Evolutionary conservation across 169 alveolate genomes (phyloP), one percentile per base, ranked within the genome.

Genomic region (Cystoisospora suis): DNA sequence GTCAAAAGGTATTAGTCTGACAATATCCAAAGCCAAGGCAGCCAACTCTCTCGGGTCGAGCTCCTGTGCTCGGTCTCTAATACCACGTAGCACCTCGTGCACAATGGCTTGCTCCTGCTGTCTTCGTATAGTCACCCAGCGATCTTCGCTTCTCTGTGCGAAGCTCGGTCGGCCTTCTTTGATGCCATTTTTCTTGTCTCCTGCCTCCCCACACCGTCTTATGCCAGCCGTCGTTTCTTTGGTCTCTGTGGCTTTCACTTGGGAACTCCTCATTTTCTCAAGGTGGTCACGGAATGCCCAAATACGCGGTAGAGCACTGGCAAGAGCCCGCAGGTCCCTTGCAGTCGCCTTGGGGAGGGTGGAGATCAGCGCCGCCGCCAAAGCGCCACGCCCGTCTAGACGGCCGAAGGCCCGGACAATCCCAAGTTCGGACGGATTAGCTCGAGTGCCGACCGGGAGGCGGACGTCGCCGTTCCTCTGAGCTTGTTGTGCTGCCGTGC

Each of bases 251-350:
- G n/a, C n/a, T n/a, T n/a, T n/a, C n/a, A n/a, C n/a, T n/a, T n/a
- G n/a, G n/a, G n/a, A n/a, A n/a, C n/a, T n/a, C n/a, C n/a, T n/a
- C n/a, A n/a, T n/a, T n/a, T n/a, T n/a, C n/a, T n/a, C n/a, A 44
- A 65, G 77, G 42, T n/a, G 77, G 40, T 65, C 77, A 32, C 77
- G 77, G 40, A 65, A 65, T 36, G 12, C 4, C 77, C 77, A 65
- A 20, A 65, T n/a, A 44, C 77, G 77, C 44, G 77, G 77, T 44
- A 65, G 44, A 2, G 77, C 77, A 15, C 45, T 32, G 77, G 34
- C 7, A 12, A 65, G 77, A 15, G 77, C 77, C 36, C 77, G 77
- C 6, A 65, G 77, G 42, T 65, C 77, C 42, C 34, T 65, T 23
- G 42, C 77, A 65, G 42, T 65, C 77, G 77, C 77, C 5, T 44